Evolutionary conservation across 2,329 filamentous ascomycete species (phyloP).

Genomic region (Diaporthe sp.): DNA sequence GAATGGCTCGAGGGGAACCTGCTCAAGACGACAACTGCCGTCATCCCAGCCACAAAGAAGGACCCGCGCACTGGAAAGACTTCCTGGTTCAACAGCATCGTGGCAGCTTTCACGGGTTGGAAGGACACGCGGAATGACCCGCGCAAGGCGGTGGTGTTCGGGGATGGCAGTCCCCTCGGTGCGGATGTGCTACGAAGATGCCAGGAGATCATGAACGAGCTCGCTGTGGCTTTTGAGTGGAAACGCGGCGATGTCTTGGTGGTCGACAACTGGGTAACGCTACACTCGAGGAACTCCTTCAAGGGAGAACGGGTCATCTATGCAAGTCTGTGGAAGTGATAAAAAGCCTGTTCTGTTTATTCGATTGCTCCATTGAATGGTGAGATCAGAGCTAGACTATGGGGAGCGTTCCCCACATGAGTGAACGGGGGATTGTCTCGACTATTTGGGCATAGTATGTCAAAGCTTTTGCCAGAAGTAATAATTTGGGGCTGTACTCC

Average conservation of each 20-base stretch:
- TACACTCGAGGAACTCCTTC: slow-evolving; percentile 39
- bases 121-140: slow-evolving; percentile 39
- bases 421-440: background rate
- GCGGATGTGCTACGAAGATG: slow-evolving; percentile 32
- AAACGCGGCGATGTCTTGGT: slow-evolving; percentile 36
- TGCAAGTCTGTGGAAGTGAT: slow-evolving; percentile 39
- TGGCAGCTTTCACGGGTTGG: slow-evolving; percentile 40
- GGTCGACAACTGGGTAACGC: slow-evolving; percentile 37
- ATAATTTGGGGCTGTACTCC: too few relatives aligned
- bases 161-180: slow-evolving; percentile 36
- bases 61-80: slow-evolving; percentile 36
- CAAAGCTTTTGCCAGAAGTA: too few relatives aligned
- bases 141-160: slow-evolving; percentile 38
- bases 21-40: slow-evolving; percentile 38
- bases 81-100: slow-evolving; percentile 40
- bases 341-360: background rate
- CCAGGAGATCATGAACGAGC: slow-evolving; percentile 38
- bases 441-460: background rate
- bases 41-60: slow-evolving; percentile 35
- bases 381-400: background rate
- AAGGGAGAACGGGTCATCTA: slow-evolving; percentile 37
- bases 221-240: slow-evolving; percentile 38
- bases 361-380: background rate
- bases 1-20: slow-evolving; percentile 37
- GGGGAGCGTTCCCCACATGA: background rate